Percentiles rank a stretch among this genome's conserved stretches.
These are phyloP conservation scores for Talaromyces trachyspermus DNA, from an alignment of 495 filamentous ascomycete species.

Conservation along the genomic window DNA sequence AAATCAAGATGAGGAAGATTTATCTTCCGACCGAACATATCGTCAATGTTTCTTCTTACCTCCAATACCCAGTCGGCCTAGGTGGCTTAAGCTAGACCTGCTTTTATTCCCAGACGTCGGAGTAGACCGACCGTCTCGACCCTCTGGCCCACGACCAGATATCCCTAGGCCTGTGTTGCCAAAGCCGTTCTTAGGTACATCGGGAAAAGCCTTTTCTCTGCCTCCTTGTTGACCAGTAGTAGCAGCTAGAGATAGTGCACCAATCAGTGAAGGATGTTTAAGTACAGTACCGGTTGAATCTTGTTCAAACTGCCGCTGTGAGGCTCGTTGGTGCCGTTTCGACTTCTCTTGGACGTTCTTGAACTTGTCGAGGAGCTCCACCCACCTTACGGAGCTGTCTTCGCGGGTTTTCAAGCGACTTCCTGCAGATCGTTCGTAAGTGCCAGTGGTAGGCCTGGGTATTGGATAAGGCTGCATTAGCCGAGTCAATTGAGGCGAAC, in stretches of 20 bases:
- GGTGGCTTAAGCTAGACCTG: conserved; percentile 58
- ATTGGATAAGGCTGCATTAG: no score
- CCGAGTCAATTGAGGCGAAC: no score
- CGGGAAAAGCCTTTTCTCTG: conserved; percentile 36
- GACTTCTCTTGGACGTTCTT: conserved; percentile 79
- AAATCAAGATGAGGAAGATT: no score
- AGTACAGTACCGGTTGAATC: conserved; percentile 15
- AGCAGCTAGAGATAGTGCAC: conserved; percentile 26
- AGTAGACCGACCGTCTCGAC: conserved; percentile 23
- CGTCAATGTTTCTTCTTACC: conserved; percentile 33
- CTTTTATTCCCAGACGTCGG: conserved; percentile 43
- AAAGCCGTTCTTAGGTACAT: conserved; percentile 26
- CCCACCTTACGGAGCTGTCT: conserved; percentile 81
- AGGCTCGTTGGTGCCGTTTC: conserved; percentile 40
- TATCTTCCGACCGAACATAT: no score
- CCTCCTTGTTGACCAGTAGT: conserved; percentile 23
- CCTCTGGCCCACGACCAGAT: conserved; percentile 27
- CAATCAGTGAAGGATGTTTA: conserved; percentile 20
- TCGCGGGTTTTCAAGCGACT: conserved; percentile 78
- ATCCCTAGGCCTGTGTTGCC: conserved; percentile 32
- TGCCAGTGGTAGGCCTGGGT: neutral
- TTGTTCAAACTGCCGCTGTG: conserved; percentile 26
- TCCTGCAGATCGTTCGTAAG: conserved; percentile 54
- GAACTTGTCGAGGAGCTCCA: conserved; percentile 95
- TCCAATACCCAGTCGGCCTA: conserved; percentile 63